phyloP scores from a whole-genome alignment of 257 asterid species.

The Nyctanthes arbortristis region DNA sequence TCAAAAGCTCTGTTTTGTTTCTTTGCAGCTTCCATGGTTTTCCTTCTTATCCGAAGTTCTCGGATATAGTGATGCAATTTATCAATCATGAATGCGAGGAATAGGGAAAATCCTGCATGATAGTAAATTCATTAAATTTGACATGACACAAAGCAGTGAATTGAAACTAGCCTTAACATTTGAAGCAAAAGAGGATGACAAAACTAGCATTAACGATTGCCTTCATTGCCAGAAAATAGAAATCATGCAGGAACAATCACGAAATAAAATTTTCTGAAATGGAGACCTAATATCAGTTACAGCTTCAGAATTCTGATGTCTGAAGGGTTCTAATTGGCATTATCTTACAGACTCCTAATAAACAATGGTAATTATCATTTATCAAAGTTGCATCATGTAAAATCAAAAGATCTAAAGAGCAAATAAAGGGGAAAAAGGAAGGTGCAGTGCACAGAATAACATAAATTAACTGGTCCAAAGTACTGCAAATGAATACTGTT shows the following conservation, averaged over 20 bases:
- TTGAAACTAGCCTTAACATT: background rate
- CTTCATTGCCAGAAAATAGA: background rate
- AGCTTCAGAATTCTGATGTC: background rate
- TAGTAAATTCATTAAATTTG: background rate
- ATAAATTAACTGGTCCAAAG: background rate
- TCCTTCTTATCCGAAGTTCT: slow-evolving; percentile 3
- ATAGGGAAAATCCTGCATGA: slow-evolving; percentile 11
- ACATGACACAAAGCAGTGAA: background rate
- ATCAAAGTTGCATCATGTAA: background rate
- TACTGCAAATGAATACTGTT: background rate
- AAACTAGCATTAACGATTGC: background rate
- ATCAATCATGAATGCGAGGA: slow-evolving; percentile 8
- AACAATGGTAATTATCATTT: background rate
- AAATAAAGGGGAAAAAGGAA: background rate
- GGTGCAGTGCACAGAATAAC: too few relatives aligned
- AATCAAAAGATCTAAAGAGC: background rate
- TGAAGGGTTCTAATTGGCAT: background rate
- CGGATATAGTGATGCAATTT: slow-evolving; percentile 1
- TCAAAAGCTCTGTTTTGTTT: background rate
- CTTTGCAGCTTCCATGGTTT: background rate
- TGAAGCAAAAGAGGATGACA: background rate
- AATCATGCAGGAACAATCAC: slow-evolving; percentile 5
- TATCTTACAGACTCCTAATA: background rate
- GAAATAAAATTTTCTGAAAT: background rate
- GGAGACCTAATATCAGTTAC: background rate